Conservation (phyloP, 306 rosid genomes). For the Carpinus fangiana region DNA sequence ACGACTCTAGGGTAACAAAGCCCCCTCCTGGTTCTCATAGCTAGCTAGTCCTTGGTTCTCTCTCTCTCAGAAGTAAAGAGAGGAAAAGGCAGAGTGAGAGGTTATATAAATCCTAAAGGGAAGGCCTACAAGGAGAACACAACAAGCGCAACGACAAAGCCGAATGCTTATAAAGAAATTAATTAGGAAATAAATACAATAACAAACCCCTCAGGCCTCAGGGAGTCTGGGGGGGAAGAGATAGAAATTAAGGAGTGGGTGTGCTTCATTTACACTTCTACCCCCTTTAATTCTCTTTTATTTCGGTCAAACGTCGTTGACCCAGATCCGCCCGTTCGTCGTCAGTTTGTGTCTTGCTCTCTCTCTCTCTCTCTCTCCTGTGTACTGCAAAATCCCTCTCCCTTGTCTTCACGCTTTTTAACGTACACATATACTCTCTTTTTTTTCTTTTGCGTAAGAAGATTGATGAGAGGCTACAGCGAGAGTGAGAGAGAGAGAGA, state of each 20-base stretch:
- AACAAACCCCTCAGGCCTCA: not conserved
- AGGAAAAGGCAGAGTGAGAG: constrained; percentile 9
- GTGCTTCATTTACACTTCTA: constrained; percentile 21
- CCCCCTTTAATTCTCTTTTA: constrained; percentile 31
- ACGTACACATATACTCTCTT: constrained; percentile 3
- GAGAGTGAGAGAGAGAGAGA: not conserved
- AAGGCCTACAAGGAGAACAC: constrained; percentile 29
- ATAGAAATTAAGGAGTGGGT: not conserved
- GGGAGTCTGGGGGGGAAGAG: not conserved
- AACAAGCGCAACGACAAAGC: constrained; percentile 49
- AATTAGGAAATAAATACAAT: constrained; percentile 16
- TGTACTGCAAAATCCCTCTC: constrained; percentile 40
- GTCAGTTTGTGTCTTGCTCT: constrained; percentile 23
- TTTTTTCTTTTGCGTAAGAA: not conserved
- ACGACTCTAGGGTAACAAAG: constrained; percentile 44
- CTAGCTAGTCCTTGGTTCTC: constrained; percentile 12
- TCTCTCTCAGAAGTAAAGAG: constrained; percentile 23
- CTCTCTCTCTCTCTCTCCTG: constrained; percentile 20
- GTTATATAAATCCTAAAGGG: constrained; percentile 22
- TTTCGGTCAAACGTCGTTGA: constrained; percentile 63
- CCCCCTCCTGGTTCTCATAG: constrained; percentile 70
- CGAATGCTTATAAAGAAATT: constrained; percentile 31
- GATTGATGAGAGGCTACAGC: not conserved
- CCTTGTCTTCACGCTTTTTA: constrained; percentile 51
- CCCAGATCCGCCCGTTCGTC: constrained; percentile 50